These are phyloP conservation scores for Pseudocercospora pini-densiflorae DNA, from an alignment of 2,329 filamentous ascomycete species.

Conservation along the genomic window DNA sequence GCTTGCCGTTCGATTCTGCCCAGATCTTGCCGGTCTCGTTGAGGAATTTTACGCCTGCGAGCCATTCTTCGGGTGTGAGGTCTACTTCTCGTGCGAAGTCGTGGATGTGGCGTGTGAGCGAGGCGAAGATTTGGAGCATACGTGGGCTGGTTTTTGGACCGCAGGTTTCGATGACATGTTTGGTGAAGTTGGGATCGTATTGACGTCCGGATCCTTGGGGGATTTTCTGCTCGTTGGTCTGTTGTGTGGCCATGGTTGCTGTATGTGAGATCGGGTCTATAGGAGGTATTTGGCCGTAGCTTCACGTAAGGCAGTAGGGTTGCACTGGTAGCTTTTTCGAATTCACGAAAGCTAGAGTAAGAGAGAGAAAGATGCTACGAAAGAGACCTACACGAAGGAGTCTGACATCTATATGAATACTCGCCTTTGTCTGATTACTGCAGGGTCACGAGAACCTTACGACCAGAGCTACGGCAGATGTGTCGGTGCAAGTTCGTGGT, in stretches of 20 bases:
- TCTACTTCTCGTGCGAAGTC: constrained; percentile 79
- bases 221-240: neutral
- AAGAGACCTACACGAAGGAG: constrained; percentile 1
- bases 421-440: constrained; percentile 8
- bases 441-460: constrained; percentile 12
- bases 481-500: constrained; percentile 15
- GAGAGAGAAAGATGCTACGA: constrained; percentile 2
- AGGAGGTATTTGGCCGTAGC: neutral
- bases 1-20: constrained; percentile 38
- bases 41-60: constrained; percentile 73
- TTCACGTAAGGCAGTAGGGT: neutral
- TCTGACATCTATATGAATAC: constrained; percentile 12
- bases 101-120: constrained; percentile 73
- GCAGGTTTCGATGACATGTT: constrained; percentile 74
- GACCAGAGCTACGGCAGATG: constrained; percentile 19
- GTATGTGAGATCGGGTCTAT: neutral
- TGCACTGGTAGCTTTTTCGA: neutral
- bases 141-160: constrained; percentile 70
- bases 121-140: constrained; percentile 65
- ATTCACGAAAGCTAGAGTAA: neutral
- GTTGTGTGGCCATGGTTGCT: neutral
- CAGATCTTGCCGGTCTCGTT: constrained; percentile 52
- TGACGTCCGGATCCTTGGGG: constrained; percentile 33
- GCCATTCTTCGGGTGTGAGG: constrained; percentile 77
- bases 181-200: constrained; percentile 79